phyloP scores from a whole-genome alignment of 2,329 filamentous ascomycete genomes.

The Myotisia sp. region DNA sequence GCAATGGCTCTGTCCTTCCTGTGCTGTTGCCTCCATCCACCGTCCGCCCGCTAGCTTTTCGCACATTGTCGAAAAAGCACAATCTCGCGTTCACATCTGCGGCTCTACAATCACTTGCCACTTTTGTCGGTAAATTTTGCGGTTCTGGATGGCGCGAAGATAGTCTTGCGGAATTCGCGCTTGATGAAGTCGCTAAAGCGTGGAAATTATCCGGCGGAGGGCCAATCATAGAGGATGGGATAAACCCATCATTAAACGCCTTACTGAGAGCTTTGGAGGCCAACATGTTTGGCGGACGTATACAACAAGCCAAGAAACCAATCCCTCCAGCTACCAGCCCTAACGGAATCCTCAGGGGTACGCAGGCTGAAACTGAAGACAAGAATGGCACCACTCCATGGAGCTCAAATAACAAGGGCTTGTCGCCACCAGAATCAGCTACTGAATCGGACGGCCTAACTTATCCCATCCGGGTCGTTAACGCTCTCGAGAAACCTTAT shows the following conservation, averaged over 20 bases:
- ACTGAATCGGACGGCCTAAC: too few relatives aligned
- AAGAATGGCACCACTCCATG: too few relatives aligned
- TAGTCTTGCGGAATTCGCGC: conserved; percentile 75
- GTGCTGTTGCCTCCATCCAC: conserved; percentile 80
- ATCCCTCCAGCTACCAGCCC: conserved; percentile 49
- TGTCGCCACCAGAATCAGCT: too few relatives aligned
- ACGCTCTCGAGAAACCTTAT: conserved; percentile 68
- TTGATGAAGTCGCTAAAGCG: conserved; percentile 78
- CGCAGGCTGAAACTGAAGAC: too few relatives aligned
- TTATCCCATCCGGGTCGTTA: conserved; percentile 54
- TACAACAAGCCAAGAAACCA: conserved; percentile 37
- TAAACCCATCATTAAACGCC: conserved; percentile 52
- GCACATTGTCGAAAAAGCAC: conserved; percentile 95
- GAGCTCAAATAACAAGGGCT: too few relatives aligned
- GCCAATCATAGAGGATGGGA: conserved; percentile 71
- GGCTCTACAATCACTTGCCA: conserved; percentile 68
- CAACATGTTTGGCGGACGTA: conserved; percentile 70
- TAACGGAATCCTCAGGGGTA: conserved; percentile 31
- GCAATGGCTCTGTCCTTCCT: conserved; percentile 54
- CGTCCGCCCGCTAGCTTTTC: conserved; percentile 77
- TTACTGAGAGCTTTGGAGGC: conserved; percentile 76
- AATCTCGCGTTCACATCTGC: conserved; percentile 82
- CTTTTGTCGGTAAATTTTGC: conserved; percentile 85
- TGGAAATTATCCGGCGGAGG: conserved; percentile 87
- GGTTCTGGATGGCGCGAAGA: conserved; percentile 95